These are phyloP conservation scores for Mycena leptocephala DNA, from an alignment of 768 basidiomycete genomes.

Conservation along the genomic window DNA sequence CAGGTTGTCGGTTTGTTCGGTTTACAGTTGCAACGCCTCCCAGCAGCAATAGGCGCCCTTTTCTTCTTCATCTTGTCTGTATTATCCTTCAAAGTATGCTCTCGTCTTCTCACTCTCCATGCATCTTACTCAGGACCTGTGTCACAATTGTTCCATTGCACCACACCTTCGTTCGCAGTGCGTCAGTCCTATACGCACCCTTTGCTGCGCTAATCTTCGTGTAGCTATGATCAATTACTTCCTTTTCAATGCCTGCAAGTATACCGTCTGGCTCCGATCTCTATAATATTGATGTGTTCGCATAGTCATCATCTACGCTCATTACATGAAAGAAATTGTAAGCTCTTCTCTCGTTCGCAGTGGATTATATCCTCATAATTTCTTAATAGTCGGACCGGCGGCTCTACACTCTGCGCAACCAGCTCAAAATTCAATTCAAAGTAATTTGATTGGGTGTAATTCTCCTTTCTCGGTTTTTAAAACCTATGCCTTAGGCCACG, in stretches of 20 bases:
- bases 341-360: conserved; percentile 33
- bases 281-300: not conserved
- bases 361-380: conserved; percentile 41
- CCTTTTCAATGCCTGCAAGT: conserved; percentile 80
- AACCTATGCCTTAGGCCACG: conserved; percentile 68
- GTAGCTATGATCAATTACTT: conserved; percentile 79
- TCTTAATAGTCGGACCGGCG: conserved; percentile 75
- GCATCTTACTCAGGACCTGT: conserved; percentile 18
- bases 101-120: not conserved
- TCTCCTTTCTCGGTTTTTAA: not conserved
- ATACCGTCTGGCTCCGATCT: not conserved
- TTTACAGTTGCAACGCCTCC: conserved; percentile 74
- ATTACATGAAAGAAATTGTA: conserved; percentile 77
- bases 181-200: not conserved
- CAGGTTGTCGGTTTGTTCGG: conserved; percentile 85
- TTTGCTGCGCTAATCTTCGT: not conserved
- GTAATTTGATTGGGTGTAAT: conserved; percentile 43
- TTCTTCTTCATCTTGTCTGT: conserved; percentile 70
- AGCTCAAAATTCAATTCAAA: conserved; percentile 83
- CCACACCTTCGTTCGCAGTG: conserved; percentile 18
- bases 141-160: conserved; percentile 33
- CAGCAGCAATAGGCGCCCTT: conserved; percentile 73
- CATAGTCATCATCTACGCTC: conserved; percentile 82
- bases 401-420: conserved; percentile 78
- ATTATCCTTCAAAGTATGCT: not conserved